These are phyloP conservation scores for Diplogelasinospora grovesii DNA, from an alignment of 495 filamentous ascomycete genomes.

Conservation along the genomic window DNA sequence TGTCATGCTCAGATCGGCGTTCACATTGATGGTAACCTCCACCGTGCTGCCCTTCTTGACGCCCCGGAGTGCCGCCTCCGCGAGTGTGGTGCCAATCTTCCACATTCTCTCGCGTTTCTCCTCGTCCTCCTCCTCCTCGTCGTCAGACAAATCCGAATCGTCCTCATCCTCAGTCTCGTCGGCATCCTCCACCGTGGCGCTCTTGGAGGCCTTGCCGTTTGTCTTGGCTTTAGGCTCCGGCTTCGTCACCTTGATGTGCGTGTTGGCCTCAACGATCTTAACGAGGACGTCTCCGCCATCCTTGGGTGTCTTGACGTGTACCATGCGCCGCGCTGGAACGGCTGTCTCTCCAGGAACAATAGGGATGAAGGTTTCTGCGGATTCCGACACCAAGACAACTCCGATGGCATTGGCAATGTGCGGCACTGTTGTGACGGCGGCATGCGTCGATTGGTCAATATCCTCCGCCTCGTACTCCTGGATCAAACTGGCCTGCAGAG, in stretches of 20 bases:
- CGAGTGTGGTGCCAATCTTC: conserved; percentile 77
- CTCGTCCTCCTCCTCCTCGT: conserved; percentile 75
- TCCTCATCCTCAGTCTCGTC: conserved; percentile 45
- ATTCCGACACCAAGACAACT: conserved; percentile 64
- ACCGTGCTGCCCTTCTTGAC: conserved; percentile 86
- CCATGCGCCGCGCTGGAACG: conserved; percentile 76
- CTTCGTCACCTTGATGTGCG: conserved; percentile 86
- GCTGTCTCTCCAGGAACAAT: conserved; percentile 81
- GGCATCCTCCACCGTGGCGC: conserved; percentile 36
- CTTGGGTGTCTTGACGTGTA: conserved; percentile 64
- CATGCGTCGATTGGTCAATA: conserved; percentile 92
- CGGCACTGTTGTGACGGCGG: conserved; percentile 86
- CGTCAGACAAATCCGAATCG: conserved; percentile 55
- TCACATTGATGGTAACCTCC: conserved; percentile 85
- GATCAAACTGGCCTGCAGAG: conserved; percentile 89
- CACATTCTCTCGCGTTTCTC: conserved; percentile 87
- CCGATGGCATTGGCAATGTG: conserved; percentile 86
- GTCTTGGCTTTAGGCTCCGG: conserved; percentile 69
- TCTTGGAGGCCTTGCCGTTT: conserved; percentile 44
- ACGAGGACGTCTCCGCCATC: conserved; percentile 81
- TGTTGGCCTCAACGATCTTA: conserved; percentile 75
- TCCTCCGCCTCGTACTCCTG: conserved; percentile 88
- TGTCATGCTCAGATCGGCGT: conserved; percentile 65
- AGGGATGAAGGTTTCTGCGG: conserved; percentile 62
- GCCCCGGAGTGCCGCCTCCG: conserved; percentile 75